Evolutionary conservation across 2,329 filamentous ascomycete genomes (phyloP).

Genomic region (Claviceps purpurea): DNA sequence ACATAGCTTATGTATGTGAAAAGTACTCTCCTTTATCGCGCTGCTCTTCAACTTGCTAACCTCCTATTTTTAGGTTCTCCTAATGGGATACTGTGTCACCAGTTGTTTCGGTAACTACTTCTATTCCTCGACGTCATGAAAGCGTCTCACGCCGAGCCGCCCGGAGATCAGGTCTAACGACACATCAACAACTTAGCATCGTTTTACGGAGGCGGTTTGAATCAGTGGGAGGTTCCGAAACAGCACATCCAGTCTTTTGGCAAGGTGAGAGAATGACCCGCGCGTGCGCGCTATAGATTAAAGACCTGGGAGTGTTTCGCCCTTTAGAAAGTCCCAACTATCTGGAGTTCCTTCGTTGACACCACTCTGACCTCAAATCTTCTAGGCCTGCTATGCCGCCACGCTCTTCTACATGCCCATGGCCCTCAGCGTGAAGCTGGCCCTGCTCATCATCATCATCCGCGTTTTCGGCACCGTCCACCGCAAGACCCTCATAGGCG

Average conservation of each 20-base stretch:
- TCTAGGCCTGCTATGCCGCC: constrained; percentile 26
- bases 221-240: constrained; percentile 19
- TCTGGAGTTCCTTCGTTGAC: background rate
- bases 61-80: constrained; percentile 11
- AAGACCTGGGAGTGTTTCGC: too few relatives aligned
- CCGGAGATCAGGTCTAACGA: background rate
- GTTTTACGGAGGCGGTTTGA: constrained; percentile 22
- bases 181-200: constrained; percentile 7
- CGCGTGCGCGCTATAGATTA: background rate
- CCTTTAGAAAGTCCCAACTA: background rate
- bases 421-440: constrained; percentile 28
- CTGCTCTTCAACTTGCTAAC: too few relatives aligned
- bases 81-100: constrained; percentile 16
- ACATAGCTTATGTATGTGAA: constrained; percentile 9
- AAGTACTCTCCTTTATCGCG: too few relatives aligned
- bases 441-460: constrained; percentile 28
- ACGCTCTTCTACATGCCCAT: constrained; percentile 32
- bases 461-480: constrained; percentile 28
- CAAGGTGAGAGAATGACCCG: constrained; percentile 14
- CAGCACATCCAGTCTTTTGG: constrained; percentile 18
- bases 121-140: background rate
- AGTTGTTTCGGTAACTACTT: constrained; percentile 11
- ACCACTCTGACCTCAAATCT: too few relatives aligned
- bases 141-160: background rate
- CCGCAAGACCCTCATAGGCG: constrained; percentile 23